phyloP scores from a whole-genome alignment of 441 rosid species.

The Gossypium schwendimanii region DNA sequence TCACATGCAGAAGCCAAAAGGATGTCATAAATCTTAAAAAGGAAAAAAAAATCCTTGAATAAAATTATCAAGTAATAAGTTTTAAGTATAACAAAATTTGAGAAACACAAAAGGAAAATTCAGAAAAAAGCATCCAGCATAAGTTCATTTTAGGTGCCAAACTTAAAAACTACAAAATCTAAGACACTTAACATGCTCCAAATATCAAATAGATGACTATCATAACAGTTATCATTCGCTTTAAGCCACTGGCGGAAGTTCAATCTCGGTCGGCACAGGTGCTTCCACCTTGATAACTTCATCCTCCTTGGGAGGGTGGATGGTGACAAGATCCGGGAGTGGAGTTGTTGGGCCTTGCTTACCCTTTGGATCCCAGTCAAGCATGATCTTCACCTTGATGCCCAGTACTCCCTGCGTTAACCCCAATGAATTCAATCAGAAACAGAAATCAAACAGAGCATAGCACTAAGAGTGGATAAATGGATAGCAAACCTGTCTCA shows the following conservation, averaged over 20 bases:
- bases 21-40: not conserved
- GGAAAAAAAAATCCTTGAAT: not conserved
- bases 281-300: slow-evolving; percentile 21
- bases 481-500: slow-evolving; percentile 46
- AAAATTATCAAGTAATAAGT: not conserved
- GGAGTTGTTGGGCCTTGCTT: slow-evolving; percentile 57
- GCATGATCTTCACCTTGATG: slow-evolving; percentile 71
- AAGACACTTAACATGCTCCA: not conserved
- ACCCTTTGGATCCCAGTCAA: slow-evolving; percentile 70
- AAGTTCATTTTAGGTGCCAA: not conserved
- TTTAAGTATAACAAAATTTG: slow-evolving; percentile 4
- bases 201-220: not conserved
- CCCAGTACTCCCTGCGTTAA: slow-evolving; percentile 58
- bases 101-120: not conserved
- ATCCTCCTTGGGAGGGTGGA: slow-evolving; percentile 61
- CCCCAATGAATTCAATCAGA: not conserved
- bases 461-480: not conserved
- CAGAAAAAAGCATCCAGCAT: not conserved
- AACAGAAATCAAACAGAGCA: not conserved
- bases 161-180: not conserved
- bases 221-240: not conserved
- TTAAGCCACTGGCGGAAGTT: slow-evolving; percentile 30
- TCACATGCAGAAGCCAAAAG: not conserved
- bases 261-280: slow-evolving; percentile 26
- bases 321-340: slow-evolving; percentile 55